Evolutionary conservation across 73 alveolate genomes (phyloP).

Genomic region (Loxodes magnus): DNA sequence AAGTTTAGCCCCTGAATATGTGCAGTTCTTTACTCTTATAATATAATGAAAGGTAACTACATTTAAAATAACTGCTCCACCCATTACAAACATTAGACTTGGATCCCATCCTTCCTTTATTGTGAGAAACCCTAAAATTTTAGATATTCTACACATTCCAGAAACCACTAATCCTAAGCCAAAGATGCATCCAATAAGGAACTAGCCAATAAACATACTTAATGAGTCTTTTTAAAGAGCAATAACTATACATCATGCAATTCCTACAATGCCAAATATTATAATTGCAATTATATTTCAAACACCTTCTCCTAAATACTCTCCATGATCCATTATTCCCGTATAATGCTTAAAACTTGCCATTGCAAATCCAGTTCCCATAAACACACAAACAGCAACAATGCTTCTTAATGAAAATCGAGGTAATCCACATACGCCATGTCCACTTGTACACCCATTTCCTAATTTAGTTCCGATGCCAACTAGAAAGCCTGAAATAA

Average conservation of each 20-base stretch:
- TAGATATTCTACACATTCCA: constrained; percentile 87
- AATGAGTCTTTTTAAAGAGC: no score
- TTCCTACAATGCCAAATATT: neutral
- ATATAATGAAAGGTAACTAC: constrained; percentile 54
- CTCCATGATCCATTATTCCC: neutral
- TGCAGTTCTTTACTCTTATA: constrained; percentile 37
- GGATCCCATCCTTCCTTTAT: constrained; percentile 84
- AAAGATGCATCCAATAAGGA: constrained; percentile 26
- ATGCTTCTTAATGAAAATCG: constrained; percentile 74
- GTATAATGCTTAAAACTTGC: constrained; percentile 43
- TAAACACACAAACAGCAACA: constrained; percentile 79
- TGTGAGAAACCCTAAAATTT: constrained; percentile 66
- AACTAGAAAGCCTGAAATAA: constrained; percentile 79
- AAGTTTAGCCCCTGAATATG: constrained; percentile 36
- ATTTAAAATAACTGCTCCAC: constrained; percentile 75
- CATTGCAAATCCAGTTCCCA: constrained; percentile 64
- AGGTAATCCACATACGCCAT: constrained; percentile 97
- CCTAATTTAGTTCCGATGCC: constrained; percentile 93
- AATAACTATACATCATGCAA: neutral
- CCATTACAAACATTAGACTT: constrained; percentile 72
- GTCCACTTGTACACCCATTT: constrained; percentile 98
- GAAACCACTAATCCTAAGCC: constrained; percentile 75
- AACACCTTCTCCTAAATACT: neutral
- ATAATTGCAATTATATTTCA: neutral
- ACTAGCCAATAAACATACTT: neutral